phyloP scores from a whole-genome alignment of 192 early-diverging fungal species.

The Lunasporangiospora selenospora region DNA sequence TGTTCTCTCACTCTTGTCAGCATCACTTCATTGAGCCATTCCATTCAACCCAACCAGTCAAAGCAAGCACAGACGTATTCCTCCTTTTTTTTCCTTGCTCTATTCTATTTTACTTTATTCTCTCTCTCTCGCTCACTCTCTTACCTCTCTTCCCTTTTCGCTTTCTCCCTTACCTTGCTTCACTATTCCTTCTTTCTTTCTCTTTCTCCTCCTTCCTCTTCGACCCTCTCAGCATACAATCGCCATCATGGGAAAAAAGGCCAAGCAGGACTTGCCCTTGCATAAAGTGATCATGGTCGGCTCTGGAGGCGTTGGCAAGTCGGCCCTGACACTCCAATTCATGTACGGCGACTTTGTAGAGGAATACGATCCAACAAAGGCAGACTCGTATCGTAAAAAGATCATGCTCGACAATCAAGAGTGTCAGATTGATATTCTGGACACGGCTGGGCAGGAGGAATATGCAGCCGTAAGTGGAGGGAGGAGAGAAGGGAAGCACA shows the following conservation, averaged over 20 bases:
- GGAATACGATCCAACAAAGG: slow-evolving; percentile 94
- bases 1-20: too few species aligned
- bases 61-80: too few species aligned
- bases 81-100: too few species aligned
- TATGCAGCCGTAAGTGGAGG: slow-evolving; percentile 83
- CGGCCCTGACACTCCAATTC: slow-evolving; percentile 87
- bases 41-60: too few species aligned
- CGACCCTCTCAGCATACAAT: neutral
- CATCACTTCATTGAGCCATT: too few species aligned
- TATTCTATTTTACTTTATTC: too few species aligned
- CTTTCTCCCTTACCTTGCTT: too few species aligned
- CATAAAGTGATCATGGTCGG: slow-evolving; percentile 96
- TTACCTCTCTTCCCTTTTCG: too few species aligned
- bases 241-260: slow-evolving; percentile 70
- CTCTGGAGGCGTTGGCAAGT: slow-evolving; percentile 90
- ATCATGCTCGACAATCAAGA: slow-evolving; percentile 73
- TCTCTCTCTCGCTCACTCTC: too few species aligned
- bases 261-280: slow-evolving; percentile 71
- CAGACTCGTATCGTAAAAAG: slow-evolving; percentile 91
- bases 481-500: too few species aligned
- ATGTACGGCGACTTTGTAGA: slow-evolving; percentile 96
- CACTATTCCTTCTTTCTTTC: too few species aligned
- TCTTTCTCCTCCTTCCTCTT: too few species aligned
- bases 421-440: slow-evolving; percentile 89
- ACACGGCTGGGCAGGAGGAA: slow-evolving; percentile 91